Conservation (phyloP, 257 asterid species). For the Marsdenia floribunda region DNA sequence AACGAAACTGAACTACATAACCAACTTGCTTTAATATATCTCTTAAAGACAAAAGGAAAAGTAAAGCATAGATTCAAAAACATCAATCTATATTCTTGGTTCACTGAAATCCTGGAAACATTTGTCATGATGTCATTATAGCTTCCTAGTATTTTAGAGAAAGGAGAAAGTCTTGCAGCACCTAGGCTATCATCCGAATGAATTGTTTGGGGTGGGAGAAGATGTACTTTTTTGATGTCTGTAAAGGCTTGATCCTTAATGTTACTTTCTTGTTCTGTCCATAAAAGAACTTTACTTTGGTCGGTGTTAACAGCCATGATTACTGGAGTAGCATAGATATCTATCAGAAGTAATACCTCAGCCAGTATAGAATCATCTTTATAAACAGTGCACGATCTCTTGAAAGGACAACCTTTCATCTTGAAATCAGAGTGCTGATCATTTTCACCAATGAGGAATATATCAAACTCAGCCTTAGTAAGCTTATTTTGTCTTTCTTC, state of each 20-base stretch:
- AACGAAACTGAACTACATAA: background rate
- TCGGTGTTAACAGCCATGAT: background rate
- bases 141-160: background rate
- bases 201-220: background rate
- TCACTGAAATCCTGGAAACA: background rate
- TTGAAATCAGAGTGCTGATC: slow-evolving; percentile 42
- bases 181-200: background rate
- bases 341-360: slow-evolving; percentile 41
- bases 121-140: background rate
- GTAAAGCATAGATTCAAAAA: background rate
- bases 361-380: slow-evolving; percentile 66
- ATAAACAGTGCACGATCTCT: slow-evolving; percentile 84
- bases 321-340: background rate
- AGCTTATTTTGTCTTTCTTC: slow-evolving; percentile 42
- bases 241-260: background rate
- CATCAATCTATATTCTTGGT: background rate
- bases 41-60: background rate
- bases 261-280: background rate
- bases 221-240: background rate
- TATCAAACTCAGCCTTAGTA: slow-evolving; percentile 51
- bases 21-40: background rate
- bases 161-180: background rate
- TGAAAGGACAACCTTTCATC: slow-evolving; percentile 86
- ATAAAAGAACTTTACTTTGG: background rate
- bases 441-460: slow-evolving; percentile 37